phyloP scores from a whole-genome alignment of 2,329 filamentous ascomycete species.

The Aspergillus sp. region DNA sequence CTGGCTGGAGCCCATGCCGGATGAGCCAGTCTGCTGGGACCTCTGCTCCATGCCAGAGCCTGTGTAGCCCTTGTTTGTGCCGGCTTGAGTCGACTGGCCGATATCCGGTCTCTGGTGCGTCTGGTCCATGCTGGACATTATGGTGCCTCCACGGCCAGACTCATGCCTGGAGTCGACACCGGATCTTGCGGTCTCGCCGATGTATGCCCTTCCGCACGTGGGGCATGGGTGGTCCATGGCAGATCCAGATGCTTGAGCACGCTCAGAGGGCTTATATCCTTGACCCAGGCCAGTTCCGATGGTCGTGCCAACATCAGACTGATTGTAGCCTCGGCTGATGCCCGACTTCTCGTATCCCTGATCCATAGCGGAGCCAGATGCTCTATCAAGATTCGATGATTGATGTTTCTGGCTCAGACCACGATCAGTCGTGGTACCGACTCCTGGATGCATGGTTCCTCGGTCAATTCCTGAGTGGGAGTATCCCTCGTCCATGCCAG shows the following conservation, averaged over 20 bases:
- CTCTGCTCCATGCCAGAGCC: too few relatives aligned
- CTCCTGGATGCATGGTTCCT: too few relatives aligned
- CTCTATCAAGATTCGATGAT: too few relatives aligned
- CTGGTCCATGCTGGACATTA: too few relatives aligned
- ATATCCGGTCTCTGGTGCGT: neutral
- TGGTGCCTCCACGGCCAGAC: too few relatives aligned
- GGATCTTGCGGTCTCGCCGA: neutral
- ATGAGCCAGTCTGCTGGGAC: too few relatives aligned
- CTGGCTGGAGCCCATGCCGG: neutral
- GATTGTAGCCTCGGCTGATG: neutral
- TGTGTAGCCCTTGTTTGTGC: neutral
- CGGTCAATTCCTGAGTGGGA: too few relatives aligned
- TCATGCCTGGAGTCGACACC: too few relatives aligned
- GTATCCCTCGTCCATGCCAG: too few relatives aligned
- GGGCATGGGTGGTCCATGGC: neutral
- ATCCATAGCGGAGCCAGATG: too few relatives aligned
- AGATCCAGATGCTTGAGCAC: neutral
- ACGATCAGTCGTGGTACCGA: too few relatives aligned
- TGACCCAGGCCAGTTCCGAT: neutral
- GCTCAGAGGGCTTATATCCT: neutral
- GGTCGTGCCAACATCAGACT: neutral
- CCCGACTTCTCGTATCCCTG: neutral
- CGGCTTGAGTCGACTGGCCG: neutral
- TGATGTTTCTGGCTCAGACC: too few relatives aligned
- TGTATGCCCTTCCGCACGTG: neutral